These are phyloP conservation scores for Uromyces viciae-fabae DNA, from an alignment of 1,284 basidiomycete genomes.

Conservation along the genomic window DNA sequence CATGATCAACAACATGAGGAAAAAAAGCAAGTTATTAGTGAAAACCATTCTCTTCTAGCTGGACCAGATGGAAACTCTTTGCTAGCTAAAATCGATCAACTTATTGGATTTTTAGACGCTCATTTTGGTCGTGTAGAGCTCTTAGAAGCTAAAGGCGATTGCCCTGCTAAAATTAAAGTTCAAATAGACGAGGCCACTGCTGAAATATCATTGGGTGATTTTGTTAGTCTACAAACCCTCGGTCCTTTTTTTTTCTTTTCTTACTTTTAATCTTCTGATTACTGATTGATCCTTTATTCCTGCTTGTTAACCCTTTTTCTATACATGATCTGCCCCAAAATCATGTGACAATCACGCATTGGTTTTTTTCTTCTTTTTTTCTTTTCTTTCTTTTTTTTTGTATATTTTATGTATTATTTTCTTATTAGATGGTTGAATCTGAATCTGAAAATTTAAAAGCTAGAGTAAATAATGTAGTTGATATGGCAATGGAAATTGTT, in stretches of 20 bases:
- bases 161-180: constrained; percentile 8
- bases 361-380: background rate
- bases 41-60: background rate
- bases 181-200: constrained; percentile 24
- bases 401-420: background rate
- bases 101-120: constrained; percentile 22
- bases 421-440: constrained; percentile 13
- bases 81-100: constrained; percentile 15
- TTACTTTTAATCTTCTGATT: background rate
- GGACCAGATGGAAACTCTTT: background rate
- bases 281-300: background rate
- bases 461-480: constrained; percentile 21
- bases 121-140: constrained; percentile 36
- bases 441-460: constrained; percentile 23
- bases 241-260: background rate
- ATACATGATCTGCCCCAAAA: too few relatives aligned
- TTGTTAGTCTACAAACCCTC: constrained; percentile 18
- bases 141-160: constrained; percentile 9
- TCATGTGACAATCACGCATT: too few relatives aligned
- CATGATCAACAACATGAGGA: constrained; percentile 7
- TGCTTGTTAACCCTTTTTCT: too few relatives aligned
- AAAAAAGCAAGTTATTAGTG: constrained; percentile 5
- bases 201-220: constrained; percentile 33
- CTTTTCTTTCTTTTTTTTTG: background rate
- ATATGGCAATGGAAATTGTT: constrained; percentile 28